Evolutionary conservation across 2,329 filamentous ascomycete species (phyloP).

Genomic region (Gnomoniopsis sp.): DNA sequence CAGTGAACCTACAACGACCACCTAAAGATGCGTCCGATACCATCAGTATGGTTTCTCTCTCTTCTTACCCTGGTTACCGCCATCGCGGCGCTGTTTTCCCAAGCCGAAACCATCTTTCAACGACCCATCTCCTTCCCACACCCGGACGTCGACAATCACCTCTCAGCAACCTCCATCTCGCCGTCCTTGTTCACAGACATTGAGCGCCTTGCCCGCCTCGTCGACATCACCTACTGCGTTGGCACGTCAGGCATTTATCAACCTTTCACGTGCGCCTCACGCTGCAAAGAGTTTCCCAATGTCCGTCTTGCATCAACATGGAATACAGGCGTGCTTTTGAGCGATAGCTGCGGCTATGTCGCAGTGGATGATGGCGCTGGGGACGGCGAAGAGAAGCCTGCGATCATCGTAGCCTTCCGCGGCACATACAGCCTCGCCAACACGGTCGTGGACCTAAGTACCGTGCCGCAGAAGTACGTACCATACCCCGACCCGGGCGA

Average conservation of each 20-base stretch:
- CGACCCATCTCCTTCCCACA: conserved; percentile 6
- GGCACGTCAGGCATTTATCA: conserved; percentile 76
- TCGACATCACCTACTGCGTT: conserved; percentile 94
- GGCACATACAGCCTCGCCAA: conserved; percentile 94
- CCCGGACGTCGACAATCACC: conserved; percentile 1
- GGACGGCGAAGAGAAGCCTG: conserved; percentile 25
- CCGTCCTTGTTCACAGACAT: conserved; percentile 70
- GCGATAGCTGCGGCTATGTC: conserved; percentile 91
- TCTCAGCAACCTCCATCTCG: conserved; percentile 41
- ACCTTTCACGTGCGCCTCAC: conserved; percentile 81
- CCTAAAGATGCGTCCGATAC: conserved; percentile 13
- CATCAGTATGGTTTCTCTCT: neutral
- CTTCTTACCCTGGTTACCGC: neutral
- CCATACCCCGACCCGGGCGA: conserved; percentile 69
- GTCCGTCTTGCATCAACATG: conserved; percentile 81
- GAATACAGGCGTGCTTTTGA: conserved; percentile 83
- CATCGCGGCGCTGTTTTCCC: conserved; percentile 5
- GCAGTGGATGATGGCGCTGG: conserved; percentile 69
- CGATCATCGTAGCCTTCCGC: conserved; percentile 82
- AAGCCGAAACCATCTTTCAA: neutral
- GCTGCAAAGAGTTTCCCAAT: conserved; percentile 77
- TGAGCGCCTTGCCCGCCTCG: conserved; percentile 83
- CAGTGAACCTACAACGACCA: neutral
- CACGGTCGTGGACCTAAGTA: conserved; percentile 85
- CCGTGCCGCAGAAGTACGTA: conserved; percentile 83